Conservation (phyloP, 495 filamentous ascomycete genomes). For the Sabuloglossum arenarium region DNA sequence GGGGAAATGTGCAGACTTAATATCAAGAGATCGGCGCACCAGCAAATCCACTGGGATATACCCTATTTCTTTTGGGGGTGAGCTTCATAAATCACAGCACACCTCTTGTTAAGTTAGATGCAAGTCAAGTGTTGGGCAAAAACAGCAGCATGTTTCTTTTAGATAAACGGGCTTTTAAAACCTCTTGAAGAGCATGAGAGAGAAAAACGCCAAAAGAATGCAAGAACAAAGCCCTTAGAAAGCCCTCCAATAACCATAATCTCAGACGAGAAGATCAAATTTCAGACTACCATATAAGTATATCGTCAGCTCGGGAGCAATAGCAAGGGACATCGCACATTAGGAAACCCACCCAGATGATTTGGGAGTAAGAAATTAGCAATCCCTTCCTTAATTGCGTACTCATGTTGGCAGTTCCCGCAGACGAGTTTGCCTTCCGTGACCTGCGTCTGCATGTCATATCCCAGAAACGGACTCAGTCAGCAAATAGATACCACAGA, state of each 20-base stretch:
- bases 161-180: too few species aligned
- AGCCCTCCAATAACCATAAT: background rate
- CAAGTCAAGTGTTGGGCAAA: too few species aligned
- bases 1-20: too few species aligned
- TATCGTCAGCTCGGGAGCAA: background rate
- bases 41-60: too few species aligned
- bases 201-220: background rate
- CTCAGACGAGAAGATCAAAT: background rate
- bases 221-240: background rate
- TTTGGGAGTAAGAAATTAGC: constrained; percentile 89
- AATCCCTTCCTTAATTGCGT: constrained; percentile 82
- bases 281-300: background rate
- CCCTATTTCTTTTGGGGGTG: too few species aligned
- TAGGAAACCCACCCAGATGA: constrained; percentile 43
- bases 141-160: too few species aligned
- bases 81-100: too few species aligned
- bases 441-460: constrained; percentile 54
- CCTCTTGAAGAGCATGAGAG: too few species aligned
- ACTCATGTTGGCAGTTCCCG: constrained; percentile 80
- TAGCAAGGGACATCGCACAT: background rate
- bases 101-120: too few species aligned
- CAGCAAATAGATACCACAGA: background rate
- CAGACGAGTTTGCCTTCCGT: constrained; percentile 74
- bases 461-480: background rate
- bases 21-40: too few species aligned